phyloP scores from a whole-genome alignment of 352 stramenopile genomes.

The Phytophthora uliginosa region DNA sequence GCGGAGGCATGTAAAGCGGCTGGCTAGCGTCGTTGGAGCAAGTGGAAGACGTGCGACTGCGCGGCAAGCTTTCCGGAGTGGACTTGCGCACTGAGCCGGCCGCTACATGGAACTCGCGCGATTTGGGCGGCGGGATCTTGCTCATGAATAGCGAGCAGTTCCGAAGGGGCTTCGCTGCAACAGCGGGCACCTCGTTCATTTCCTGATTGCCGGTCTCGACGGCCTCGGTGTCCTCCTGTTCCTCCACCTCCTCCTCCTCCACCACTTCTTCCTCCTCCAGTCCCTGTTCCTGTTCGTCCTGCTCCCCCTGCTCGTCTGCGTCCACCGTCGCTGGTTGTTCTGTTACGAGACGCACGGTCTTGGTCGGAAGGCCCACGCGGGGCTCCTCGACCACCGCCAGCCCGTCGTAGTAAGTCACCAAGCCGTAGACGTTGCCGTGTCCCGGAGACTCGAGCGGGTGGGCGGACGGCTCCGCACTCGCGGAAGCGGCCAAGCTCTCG shows the following conservation, averaged over 20 bases:
- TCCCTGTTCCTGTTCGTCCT: not conserved
- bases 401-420: constrained; percentile 47
- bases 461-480: not conserved
- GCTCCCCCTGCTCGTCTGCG: constrained; percentile 9
- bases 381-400: constrained; percentile 33
- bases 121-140: constrained; percentile 44
- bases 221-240: not conserved
- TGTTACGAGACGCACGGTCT: constrained; percentile 17
- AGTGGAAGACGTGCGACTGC: constrained; percentile 12
- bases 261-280: constrained; percentile 7
- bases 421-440: constrained; percentile 30
- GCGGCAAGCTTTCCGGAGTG: not conserved
- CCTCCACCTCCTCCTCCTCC: not conserved
- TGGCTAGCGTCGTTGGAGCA: constrained; percentile 14
- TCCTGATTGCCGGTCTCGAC: constrained; percentile 31
- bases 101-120: constrained; percentile 32
- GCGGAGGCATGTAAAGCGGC: constrained; percentile 23
- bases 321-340: constrained; percentile 7
- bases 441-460: constrained; percentile 20
- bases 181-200: constrained; percentile 6
- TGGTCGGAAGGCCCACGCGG: constrained; percentile 18
- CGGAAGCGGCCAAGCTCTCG: constrained; percentile 35
- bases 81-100: constrained; percentile 27
- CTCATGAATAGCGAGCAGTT: constrained; percentile 18
- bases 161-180: not conserved